These are phyloP conservation scores for Xylariaceae sp. DNA, from an alignment of 2,329 filamentous ascomycete species.

Conservation along the genomic window DNA sequence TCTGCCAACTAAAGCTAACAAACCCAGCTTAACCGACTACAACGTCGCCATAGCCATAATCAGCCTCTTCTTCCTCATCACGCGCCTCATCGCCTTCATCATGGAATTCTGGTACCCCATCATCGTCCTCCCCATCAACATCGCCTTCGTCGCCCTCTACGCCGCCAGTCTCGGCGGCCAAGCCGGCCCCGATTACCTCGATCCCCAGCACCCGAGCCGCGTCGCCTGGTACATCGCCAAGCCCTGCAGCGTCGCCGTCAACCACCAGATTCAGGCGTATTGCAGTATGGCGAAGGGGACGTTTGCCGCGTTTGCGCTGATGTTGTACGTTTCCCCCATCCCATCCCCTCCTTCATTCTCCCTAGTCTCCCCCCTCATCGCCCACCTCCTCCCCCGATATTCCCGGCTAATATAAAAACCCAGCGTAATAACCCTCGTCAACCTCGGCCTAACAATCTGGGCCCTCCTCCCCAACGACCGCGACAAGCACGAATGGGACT, in stretches of 20 bases:
- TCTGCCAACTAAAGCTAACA: neutral
- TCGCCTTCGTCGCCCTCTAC: conserved; percentile 57
- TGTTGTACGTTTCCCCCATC: conserved; percentile 54
- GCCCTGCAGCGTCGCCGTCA: conserved; percentile 57
- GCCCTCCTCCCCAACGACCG: conserved; percentile 52
- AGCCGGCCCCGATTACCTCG: conserved; percentile 66
- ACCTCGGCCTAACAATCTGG: conserved; percentile 55
- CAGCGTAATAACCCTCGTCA: conserved; percentile 56
- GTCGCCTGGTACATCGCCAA: conserved; percentile 72
- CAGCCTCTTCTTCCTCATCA: conserved; percentile 68
- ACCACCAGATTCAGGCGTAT: conserved; percentile 48
- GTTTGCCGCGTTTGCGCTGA: conserved; percentile 59
- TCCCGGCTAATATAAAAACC: too few species aligned
- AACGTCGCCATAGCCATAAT: conserved; percentile 73
- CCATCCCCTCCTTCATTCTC: neutral
- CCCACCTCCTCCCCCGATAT: too few species aligned
- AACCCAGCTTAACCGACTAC: conserved; percentile 61
- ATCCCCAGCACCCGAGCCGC: conserved; percentile 55
- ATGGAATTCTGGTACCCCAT: conserved; percentile 67
- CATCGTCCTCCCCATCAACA: conserved; percentile 54
- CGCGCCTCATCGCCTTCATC: conserved; percentile 63
- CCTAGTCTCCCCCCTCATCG: too few species aligned
- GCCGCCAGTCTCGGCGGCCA: conserved; percentile 63
- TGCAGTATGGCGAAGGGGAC: conserved; percentile 64
- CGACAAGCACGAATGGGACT: conserved; percentile 43